Evolutionary conservation across 306 rosid genomes (phyloP), one percentile per base, ranked within the genome.

Genomic region (Abrus pulchellus): DNA sequence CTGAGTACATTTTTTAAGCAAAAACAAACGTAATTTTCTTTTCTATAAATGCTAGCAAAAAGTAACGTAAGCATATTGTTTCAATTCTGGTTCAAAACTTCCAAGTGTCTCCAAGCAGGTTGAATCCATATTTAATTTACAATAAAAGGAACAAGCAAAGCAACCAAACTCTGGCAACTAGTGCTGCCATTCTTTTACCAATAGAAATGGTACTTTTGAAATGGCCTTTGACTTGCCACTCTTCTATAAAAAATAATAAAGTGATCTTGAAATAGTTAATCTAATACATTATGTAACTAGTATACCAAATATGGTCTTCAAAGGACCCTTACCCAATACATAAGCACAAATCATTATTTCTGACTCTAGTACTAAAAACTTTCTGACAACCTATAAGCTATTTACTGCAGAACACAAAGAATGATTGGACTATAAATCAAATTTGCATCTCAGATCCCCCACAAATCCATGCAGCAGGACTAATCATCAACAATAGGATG

Each of bases 371-470:
- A 44, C 52, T 50, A 29, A 48, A 45, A 38, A 49, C n/a, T 43
- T 56, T 77, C 6, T 66, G 54, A 61, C 9, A 36, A 40, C 38
- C 43, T 29, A 5, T 14, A 38, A 32, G 30, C n/a, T 13, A 45
- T 84, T 41, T 44, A 54, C 34, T 41, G 49, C 53, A 56, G 28
- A 81, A 65, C 40, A 78, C 14, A 48, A 65, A 49, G 28, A 80
- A 83, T 61, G 80, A 68, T 34, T 29, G 4, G 72, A 50, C 66
- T 32, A 47, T 71, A 64, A 76, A 77, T 45, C 74, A 65, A 68
- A 75, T 74, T 61, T 76, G 54, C 78, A 70, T 79, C 80, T 76
- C 65, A 54, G 83, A 36, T 81, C 49, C 77, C 48, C 67, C 59
- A 72, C 56, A 77, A 38, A 53, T 43, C 49, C 55, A 56, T 49